phyloP scores from a whole-genome alignment of 345 rosid genomes.

The Brassica incana region DNA sequence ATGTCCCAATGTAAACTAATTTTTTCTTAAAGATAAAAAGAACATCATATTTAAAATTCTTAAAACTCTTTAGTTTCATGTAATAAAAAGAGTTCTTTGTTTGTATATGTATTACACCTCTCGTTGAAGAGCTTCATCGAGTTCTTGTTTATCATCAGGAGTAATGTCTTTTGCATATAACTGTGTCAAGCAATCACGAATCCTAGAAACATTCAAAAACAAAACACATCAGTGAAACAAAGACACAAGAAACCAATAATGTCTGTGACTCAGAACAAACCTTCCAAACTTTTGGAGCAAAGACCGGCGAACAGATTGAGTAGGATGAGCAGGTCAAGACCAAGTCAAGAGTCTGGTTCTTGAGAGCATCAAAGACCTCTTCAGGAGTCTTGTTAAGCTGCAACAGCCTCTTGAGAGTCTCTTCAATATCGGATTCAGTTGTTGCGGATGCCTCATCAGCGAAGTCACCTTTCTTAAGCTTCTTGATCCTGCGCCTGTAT shows the following conservation, averaged over 20 bases:
- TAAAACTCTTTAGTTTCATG: too few relatives aligned
- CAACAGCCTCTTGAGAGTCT: slow-evolving; percentile 86
- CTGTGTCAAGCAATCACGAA: slow-evolving; percentile 83
- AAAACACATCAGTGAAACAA: slow-evolving; percentile 14
- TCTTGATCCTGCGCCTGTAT: slow-evolving; percentile 65
- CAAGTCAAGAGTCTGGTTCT: slow-evolving; percentile 94
- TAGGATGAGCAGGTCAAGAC: slow-evolving; percentile 99
- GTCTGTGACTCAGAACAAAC: slow-evolving; percentile 38
- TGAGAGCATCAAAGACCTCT: slow-evolving; percentile 89
- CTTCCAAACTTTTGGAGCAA: slow-evolving; percentile 96
- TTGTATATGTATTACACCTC: slow-evolving; percentile 51
- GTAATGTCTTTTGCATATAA: slow-evolving; percentile 91
- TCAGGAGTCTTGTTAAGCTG: slow-evolving; percentile 82
- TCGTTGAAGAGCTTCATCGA: slow-evolving; percentile 94
- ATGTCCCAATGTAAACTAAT: too few relatives aligned
- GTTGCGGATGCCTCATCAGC: slow-evolving; percentile 77
- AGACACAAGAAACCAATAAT: neutral
- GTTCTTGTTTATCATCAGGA: slow-evolving; percentile 98
- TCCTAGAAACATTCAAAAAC: slow-evolving; percentile 47
- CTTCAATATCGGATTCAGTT: slow-evolving; percentile 93
- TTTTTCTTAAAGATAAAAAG: too few relatives aligned
- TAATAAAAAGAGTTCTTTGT: neutral
- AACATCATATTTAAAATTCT: too few relatives aligned
- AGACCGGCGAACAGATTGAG: slow-evolving; percentile 93
- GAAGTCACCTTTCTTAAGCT: slow-evolving; percentile 86